phyloP scores from a whole-genome alignment of 2,329 filamentous ascomycete genomes.

The Didymellaceae sp. region DNA sequence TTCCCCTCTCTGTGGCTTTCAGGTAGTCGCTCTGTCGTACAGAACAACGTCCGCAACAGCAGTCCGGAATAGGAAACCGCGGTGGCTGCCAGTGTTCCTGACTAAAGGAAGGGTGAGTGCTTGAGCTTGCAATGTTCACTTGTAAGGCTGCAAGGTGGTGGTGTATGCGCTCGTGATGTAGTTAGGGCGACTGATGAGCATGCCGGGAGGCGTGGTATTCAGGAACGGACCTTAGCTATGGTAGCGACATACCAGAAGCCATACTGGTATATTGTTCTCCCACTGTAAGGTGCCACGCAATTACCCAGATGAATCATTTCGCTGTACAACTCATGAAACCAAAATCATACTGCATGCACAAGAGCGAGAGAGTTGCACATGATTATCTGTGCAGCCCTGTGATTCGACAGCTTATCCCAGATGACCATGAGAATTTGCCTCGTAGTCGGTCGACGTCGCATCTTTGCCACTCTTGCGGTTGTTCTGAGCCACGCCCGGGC shows the following conservation, averaged over 20 bases:
- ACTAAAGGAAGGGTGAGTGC: not conserved
- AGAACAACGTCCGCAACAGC: not conserved
- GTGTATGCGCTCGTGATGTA: conserved; percentile 6
- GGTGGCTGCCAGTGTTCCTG: not conserved
- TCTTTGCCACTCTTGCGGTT: conserved; percentile 15
- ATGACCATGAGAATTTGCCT: conserved; percentile 45
- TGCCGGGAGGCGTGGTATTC: conserved; percentile 13
- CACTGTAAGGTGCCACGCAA: conserved; percentile 30
- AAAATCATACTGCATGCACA: conserved; percentile 42
- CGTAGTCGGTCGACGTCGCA: conserved; percentile 41
- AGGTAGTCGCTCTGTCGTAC: too few relatives aligned
- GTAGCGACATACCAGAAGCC: conserved; percentile 15
- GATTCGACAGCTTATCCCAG: conserved; percentile 42
- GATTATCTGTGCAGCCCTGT: conserved; percentile 40
- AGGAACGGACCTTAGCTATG: conserved; percentile 18
- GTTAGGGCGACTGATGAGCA: conserved; percentile 7
- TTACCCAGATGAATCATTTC: conserved; percentile 23
- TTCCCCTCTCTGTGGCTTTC: too few relatives aligned
- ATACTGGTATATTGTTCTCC: conserved; percentile 17
- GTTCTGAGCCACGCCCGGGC: conserved; percentile 22
- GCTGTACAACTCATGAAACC: conserved; percentile 52
- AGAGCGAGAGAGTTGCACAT: conserved; percentile 42
- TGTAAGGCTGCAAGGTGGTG: conserved; percentile 5
- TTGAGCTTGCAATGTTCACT: not conserved
- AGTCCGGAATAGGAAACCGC: not conserved